Percentiles rank a stretch among this genome's conserved stretches.
phyloP scores from a whole-genome alignment of 192 early-diverging fungal genomes.

The Neocallimastix lanati region DNA sequence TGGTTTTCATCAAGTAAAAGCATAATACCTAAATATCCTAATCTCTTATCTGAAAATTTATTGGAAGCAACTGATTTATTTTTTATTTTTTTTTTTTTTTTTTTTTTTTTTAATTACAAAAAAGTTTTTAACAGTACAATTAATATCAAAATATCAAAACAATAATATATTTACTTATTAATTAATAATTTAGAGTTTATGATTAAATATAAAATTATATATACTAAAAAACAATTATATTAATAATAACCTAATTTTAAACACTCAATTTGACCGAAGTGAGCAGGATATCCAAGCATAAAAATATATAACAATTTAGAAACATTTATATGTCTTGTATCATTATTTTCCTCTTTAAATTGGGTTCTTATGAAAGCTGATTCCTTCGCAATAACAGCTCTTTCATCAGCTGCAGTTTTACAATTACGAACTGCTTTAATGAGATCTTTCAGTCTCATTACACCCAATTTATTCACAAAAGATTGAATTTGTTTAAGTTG shows the following conservation, averaged over 20 bases:
- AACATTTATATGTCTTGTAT: conserved; percentile 80
- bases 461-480: neutral
- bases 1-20: conserved; percentile 95
- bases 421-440: conserved; percentile 85
- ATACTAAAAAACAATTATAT: too few relatives aligned
- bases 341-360: conserved; percentile 89
- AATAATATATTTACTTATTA: too few relatives aligned
- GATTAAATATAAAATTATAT: too few relatives aligned
- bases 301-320: conserved; percentile 96
- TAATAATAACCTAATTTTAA: conserved; percentile 55
- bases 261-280: conserved; percentile 99
- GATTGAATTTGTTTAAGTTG: neutral
- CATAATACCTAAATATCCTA: conserved; percentile 96
- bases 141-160: too few relatives aligned
- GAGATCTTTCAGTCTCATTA: conserved; percentile 51
- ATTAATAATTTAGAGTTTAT: too few relatives aligned
- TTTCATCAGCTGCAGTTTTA: conserved; percentile 96
- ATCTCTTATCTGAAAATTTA: conserved; percentile 84
- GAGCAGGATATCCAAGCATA: conserved; percentile 95
- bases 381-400: conserved; percentile 92
- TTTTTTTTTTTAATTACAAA: neutral
- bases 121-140: too few relatives aligned
- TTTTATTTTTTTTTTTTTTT: neutral
- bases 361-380: conserved; percentile 86
- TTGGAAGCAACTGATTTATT: conserved; percentile 59